Evolutionary conservation across 148 eudicot genomes (phyloP), one percentile per base, ranked within the genome.

Genomic region (Silene latifolia): DNA sequence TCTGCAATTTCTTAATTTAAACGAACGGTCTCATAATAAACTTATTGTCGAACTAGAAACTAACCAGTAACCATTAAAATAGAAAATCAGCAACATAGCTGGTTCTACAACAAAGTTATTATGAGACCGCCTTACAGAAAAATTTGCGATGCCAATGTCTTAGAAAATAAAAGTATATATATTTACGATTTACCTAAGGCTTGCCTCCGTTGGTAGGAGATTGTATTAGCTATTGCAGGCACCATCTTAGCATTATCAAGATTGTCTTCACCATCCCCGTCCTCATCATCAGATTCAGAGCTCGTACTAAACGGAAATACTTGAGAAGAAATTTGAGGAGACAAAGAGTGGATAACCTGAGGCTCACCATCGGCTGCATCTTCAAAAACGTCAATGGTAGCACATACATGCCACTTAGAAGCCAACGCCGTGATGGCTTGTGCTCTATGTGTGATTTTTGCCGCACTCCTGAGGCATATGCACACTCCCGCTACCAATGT

Each of bases 141-240:
- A 35, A 35, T 35, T 35, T 35, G 39, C 4, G 4, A 35, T 35
- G 39, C 39, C 39, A 35, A 10, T 10, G 0, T 48, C 14, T 48
- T 11, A 2, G 54, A 48, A n/a, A n/a, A n/a, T n/a, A n/a, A n/a
- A n/a, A n/a, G n/a, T n/a, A n/a, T n/a, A n/a, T n/a, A n/a, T n/a
- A n/a, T n/a, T n/a, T n/a, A n/a, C n/a, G n/a, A n/a, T n/a, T n/a
- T 70, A 90, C 98, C 93, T 70, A 92, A 82, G 60, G 98, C 96
- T 85, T 92, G 98, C 72, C 96, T 83, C 85, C 85, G 89, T 51
- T 92, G 98, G 82, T 90, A 92, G 65, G 93, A 86, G 48, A 92
- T 83, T 20, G 98, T 87, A 23, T 85, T 80, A 0, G 85, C 86
- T 77, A 77, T 76, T 65, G 84, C 77, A 1, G 96, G 98, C 29